Conservation (phyloP, 2,329 filamentous ascomycete genomes). For the Dothiorella sarmentorum region DNA sequence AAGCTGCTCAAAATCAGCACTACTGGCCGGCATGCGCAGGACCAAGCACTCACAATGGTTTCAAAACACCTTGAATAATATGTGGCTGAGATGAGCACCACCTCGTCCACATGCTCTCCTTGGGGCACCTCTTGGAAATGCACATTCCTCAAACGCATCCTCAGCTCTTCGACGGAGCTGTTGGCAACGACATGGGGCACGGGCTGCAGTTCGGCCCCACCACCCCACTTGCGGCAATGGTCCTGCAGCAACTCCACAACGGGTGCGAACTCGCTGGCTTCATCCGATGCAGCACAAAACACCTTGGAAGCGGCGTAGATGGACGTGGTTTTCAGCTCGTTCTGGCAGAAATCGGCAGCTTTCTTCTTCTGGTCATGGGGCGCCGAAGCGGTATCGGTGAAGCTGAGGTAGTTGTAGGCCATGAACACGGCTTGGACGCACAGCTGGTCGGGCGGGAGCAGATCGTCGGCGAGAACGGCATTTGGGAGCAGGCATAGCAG, state of each 20-base stretch:
- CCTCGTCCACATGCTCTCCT: background rate
- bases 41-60: background rate
- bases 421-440: constrained; percentile 8
- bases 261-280: background rate
- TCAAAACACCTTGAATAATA: background rate
- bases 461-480: background rate
- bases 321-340: background rate
- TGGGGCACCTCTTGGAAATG: background rate
- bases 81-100: background rate
- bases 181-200: background rate
- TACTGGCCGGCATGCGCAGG: background rate
- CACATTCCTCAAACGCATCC: background rate
- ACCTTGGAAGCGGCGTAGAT: background rate
- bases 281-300: background rate
- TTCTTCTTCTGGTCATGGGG: background rate
- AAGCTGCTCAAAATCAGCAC: background rate
- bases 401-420: background rate
- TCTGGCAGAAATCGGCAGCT: background rate
- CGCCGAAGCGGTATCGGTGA: background rate
- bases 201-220: background rate
- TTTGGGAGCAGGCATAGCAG: background rate
- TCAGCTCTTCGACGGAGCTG: background rate
- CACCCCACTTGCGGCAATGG: background rate
- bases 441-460: background rate
- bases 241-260: background rate